These are phyloP conservation scores for Lipomyces mesembrius DNA, from an alignment of 805 yeast genomes.

Conservation along the genomic window DNA sequence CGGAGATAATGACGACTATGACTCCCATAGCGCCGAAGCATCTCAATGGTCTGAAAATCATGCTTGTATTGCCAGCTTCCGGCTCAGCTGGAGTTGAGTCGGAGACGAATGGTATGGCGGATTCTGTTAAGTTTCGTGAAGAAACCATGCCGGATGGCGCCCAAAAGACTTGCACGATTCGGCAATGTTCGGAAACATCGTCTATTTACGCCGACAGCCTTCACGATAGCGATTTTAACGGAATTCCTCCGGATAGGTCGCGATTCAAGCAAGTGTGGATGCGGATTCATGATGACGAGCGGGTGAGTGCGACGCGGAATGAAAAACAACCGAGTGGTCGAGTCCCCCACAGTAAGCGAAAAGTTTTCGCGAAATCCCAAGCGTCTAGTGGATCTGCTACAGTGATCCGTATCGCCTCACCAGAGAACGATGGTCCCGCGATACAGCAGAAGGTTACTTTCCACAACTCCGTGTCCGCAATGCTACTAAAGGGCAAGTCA, in stretches of 20 bases:
- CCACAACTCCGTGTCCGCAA: background rate
- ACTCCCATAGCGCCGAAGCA: background rate
- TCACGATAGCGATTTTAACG: background rate
- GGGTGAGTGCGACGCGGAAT: background rate
- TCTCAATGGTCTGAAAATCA: conserved; percentile 4
- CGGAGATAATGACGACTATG: background rate
- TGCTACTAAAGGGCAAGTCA: background rate
- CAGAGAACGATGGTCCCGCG: background rate
- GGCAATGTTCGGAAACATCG: conserved; percentile 1
- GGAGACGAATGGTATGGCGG: background rate
- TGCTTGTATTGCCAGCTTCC: background rate
- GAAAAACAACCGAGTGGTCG: background rate
- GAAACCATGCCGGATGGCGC: background rate
- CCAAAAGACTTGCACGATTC: background rate
- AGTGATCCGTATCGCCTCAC: background rate
- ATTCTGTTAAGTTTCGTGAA: background rate
- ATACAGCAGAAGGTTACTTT: background rate
- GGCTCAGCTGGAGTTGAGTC: background rate
- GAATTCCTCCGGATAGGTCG: conserved; percentile 2
- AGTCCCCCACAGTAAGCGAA: background rate
- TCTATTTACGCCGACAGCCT: background rate
- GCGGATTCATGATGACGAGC: background rate
- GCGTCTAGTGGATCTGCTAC: background rate
- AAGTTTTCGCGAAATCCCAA: background rate
- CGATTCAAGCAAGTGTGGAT: conserved; percentile 5